A percentile compares a stretch with the other conserved stretches of the same genome.
phyloP scores from a whole-genome alignment of 176 grass and related monocot species.

The Miscanthus lutarioriparius region DNA sequence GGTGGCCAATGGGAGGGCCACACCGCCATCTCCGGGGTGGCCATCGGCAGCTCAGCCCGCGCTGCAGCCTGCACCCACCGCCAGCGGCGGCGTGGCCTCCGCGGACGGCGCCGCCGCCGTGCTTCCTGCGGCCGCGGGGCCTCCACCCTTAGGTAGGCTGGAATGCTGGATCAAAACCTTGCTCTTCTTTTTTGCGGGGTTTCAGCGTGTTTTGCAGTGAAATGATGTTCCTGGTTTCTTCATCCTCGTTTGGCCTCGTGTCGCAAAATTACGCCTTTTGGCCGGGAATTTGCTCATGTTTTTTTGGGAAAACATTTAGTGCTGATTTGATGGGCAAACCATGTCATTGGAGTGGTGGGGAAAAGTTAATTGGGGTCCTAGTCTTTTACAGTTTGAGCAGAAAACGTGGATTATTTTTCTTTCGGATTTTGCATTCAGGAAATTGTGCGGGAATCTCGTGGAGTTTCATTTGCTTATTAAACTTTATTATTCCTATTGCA shows the following conservation, averaged over 20 bases:
- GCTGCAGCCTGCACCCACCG: neutral
- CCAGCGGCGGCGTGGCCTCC: neutral
- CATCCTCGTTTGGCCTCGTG: neutral
- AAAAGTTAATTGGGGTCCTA: neutral
- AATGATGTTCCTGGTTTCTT: neutral
- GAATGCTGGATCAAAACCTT: neutral
- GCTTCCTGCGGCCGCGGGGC: neutral
- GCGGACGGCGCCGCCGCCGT: neutral
- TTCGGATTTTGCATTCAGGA: neutral
- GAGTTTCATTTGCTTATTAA: neutral
- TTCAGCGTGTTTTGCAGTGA: constrained; percentile 7
- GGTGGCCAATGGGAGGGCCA: constrained; percentile 29
- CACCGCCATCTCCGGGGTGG: neutral
- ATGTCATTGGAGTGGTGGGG: neutral
- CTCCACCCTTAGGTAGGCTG: constrained; percentile 37
- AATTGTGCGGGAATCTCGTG: neutral
- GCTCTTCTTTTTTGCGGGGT: neutral
- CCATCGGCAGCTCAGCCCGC: neutral
- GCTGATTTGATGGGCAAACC: constrained; percentile 28
- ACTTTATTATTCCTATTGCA: neutral
- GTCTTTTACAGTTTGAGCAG: neutral
- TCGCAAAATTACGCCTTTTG: neutral
- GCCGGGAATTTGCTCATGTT: neutral
- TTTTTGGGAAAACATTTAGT: neutral
- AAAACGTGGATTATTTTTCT: neutral